Percentiles rank a stretch among this genome's conserved stretches.
Conservation (phyloP, 345 rosid genomes). For the Camelina laxa region DNA sequence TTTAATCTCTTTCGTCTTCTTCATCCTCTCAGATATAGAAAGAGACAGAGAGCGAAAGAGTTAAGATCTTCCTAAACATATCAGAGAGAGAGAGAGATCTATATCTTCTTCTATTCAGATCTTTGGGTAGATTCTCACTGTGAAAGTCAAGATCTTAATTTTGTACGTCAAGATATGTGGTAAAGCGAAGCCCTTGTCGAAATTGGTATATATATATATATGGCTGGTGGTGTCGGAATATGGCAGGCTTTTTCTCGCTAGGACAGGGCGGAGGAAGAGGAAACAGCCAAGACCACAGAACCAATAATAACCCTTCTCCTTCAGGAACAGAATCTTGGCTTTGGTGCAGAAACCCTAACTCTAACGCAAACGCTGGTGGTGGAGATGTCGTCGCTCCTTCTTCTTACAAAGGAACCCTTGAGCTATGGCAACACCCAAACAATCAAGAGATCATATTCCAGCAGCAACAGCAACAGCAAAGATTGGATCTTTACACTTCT, state of each 20-base stretch:
- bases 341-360: constrained; percentile 58
- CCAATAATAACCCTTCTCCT: constrained; percentile 41
- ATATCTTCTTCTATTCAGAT: background rate
- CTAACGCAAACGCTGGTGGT: constrained; percentile 42
- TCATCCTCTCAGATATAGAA: background rate
- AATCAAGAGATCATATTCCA: constrained; percentile 43
- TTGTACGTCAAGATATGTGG: background rate
- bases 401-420: constrained; percentile 60
- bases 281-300: constrained; percentile 29
- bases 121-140: background rate
- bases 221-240: constrained; percentile 43
- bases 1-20: constrained; percentile 7
- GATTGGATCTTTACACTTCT: constrained; percentile 51
- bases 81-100: background rate
- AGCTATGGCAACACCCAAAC: constrained; percentile 53
- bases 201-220: constrained; percentile 23
- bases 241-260: constrained; percentile 77
- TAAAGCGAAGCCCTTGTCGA: constrained; percentile 10
- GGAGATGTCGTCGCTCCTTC: constrained; percentile 13
- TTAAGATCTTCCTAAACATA: background rate
- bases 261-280: constrained; percentile 42
- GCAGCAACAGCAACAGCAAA: constrained; percentile 38
- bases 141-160: background rate
- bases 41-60: background rate
- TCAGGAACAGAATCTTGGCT: constrained; percentile 53